A percentile compares a stretch with the other conserved stretches of the same genome.
These are phyloP conservation scores for Mucor mucedo DNA, from an alignment of 371 early-diverging fungal genomes.

Conservation along the genomic window DNA sequence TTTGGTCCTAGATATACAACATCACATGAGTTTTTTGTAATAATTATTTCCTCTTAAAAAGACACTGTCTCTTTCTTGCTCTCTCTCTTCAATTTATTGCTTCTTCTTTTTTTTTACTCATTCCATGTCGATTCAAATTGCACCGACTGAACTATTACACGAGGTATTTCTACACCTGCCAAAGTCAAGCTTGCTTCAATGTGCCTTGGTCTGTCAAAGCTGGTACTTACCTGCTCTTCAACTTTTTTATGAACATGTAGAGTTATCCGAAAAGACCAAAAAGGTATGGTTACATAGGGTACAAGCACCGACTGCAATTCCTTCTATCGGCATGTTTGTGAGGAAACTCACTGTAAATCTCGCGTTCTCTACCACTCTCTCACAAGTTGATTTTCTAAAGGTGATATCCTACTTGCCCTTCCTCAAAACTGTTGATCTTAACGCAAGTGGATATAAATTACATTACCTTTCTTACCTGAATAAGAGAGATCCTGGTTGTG, in stretches of 20 bases:
- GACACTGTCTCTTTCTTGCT: background rate
- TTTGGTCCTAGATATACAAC: too few relatives aligned
- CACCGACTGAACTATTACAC: background rate
- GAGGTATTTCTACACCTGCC: background rate
- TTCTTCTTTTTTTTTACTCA: too few relatives aligned
- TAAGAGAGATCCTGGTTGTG: background rate
- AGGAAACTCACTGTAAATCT: slow-evolving; percentile 1
- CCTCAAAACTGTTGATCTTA: background rate
- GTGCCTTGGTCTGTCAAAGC: background rate
- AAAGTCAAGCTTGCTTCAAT: background rate
- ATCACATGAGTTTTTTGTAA: too few relatives aligned
- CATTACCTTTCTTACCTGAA: background rate
- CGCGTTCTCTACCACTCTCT: background rate
- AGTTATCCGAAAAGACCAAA: slow-evolving; percentile 1
- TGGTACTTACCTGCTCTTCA: background rate
- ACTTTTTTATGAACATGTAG: background rate
- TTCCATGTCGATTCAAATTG: background rate
- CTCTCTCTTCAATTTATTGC: background rate
- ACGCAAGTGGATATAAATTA: slow-evolving; percentile 2
- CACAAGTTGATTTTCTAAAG: background rate
- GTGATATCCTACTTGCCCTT: background rate
- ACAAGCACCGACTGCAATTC: background rate
- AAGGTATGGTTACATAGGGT: background rate
- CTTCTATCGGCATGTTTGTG: background rate
- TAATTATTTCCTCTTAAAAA: background rate